Evolutionary conservation across 2,329 filamentous ascomycete species (phyloP), one percentile per base, ranked within the genome.

Genomic region (Diatrype stigma): DNA sequence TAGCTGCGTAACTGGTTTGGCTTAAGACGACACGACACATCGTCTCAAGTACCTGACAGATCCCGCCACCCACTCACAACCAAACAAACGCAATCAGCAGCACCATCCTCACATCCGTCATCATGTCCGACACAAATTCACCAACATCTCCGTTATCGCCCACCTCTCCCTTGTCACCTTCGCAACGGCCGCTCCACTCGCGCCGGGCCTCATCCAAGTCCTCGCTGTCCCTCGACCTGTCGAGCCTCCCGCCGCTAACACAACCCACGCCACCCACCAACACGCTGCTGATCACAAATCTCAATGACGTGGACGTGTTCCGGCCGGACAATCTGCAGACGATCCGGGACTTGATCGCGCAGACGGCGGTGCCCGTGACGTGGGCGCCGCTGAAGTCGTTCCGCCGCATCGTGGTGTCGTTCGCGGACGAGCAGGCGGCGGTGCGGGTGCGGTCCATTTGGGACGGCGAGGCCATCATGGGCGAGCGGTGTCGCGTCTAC

Each of bases 361-460:
- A 80, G 46, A 82, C 85, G n/a, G 86, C 87, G n/a, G 86, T 86
- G 2, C 78, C 83, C 47, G 83, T 93, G 57, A 85, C 86, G 52
- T 94, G 89, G 79, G 82, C 87, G 11, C 89, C 89, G 0, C 80
- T 94, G 56, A 90, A 89, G 68, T 91, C 87, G 6, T 90, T 94
- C 77, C 82, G 86, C 57, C 86, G 89, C 67, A 90, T 94, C 63
- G 78, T 93, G 60, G 82, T 89, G 54, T 90, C 87, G 59, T 93
- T 94, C 76, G 85, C 80, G 70, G 82, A 84, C 54, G 76, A 80
- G 62, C 80, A 85, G 48, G 81, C 86, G 49, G 88, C 89, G 51
- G 83, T 89, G 60, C 75, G 77, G 50, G 86, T 93, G 50, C 85
- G 87, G 56, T 75, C 82, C 58, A 76, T 86, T 50, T 88, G 90